Base-by-base conservation (phyloP, 331 rosid species). In the Rhamnella rubrinervis region DNA sequence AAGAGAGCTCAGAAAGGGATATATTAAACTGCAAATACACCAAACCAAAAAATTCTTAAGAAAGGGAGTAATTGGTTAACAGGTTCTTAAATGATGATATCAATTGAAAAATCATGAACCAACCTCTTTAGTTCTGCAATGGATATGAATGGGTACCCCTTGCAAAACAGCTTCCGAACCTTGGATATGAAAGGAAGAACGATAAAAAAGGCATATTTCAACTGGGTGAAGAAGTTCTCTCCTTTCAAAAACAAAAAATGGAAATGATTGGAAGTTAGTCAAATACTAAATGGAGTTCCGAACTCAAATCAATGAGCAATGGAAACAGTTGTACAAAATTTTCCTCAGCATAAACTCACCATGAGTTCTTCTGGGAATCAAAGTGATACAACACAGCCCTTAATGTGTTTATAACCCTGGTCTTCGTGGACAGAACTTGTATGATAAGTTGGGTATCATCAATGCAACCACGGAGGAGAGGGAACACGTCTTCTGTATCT, bases 71-170 rank as follows among this genome's bases (percentile, higher is more conserved):
- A 47, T 38, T 41, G 39, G 56, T 72, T 61, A 60, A 67, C 55
- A 63, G 58, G 68, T 66, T 37, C 67, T 65, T 31, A 38, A 71
- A 53, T 71, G 70, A 71, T 66, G 77, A 72, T 35, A 60, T 59
- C 70, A 72, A 59, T 67, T 71, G 59, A 77, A 71, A 75, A 64
- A 75, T 67, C 71, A 82, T 14, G 67, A 70, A 72, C 68, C 69
- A 52, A 93, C 98, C 98, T 87, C 86, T 75, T 74, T 82, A 59
- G 83, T 75, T 80, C 86, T 80, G 85, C 88, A 93, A 82, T 87
- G 85, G 76, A 85, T 73, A 80, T 88, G 90, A 69, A 78, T 82
- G 68, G 96, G 95, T 73, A 85, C 86, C n/a, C 85, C 78, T 79
- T 55, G 75, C 60, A 85, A 84, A 76, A 82, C 67, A 76, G 70